phyloP scores from a whole-genome alignment of 306 rosid genomes.

The Vicia faba region DNA sequence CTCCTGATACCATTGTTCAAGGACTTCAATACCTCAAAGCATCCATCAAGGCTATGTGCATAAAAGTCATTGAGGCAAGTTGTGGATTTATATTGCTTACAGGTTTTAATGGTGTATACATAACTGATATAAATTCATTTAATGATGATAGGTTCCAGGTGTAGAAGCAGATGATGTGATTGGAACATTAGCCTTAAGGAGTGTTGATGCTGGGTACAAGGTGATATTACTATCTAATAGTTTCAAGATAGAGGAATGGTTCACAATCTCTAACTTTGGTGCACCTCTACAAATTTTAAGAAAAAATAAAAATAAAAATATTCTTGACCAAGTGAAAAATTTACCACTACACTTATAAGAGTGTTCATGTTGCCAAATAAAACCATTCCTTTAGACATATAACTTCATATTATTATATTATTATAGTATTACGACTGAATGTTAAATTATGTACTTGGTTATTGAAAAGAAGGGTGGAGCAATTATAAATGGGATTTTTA shows the following conservation, averaged over 20 bases:
- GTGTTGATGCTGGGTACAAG: slow-evolving; percentile 89
- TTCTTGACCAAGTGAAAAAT: slow-evolving; percentile 31
- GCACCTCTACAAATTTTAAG: not conserved
- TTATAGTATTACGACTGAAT: not conserved
- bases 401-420: not conserved
- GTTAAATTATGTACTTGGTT: not conserved
- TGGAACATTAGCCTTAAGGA: slow-evolving; percentile 87
- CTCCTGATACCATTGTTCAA: slow-evolving; percentile 96
- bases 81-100: slow-evolving; percentile 25
- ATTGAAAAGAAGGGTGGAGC: slow-evolving; percentile 12
- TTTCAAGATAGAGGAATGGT: slow-evolving; percentile 24
- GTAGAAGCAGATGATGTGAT: slow-evolving; percentile 99
- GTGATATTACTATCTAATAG: slow-evolving; percentile 44
- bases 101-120: slow-evolving; percentile 21
- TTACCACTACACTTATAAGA: not conserved
- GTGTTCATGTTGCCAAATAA: slow-evolving; percentile 22
- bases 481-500: slow-evolving; percentile 3
- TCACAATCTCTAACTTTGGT: not conserved
- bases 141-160: slow-evolving; percentile 81
- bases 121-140: slow-evolving; percentile 38
- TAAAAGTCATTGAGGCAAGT: slow-evolving; percentile 86
- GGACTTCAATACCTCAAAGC: slow-evolving; percentile 98
- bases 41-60: slow-evolving; percentile 90
- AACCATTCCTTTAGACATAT: slow-evolving; percentile 14
- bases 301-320: not conserved